Base-by-base conservation (phyloP, 768 basidiomycete species). In the Macrocybe gigantea region DNA sequence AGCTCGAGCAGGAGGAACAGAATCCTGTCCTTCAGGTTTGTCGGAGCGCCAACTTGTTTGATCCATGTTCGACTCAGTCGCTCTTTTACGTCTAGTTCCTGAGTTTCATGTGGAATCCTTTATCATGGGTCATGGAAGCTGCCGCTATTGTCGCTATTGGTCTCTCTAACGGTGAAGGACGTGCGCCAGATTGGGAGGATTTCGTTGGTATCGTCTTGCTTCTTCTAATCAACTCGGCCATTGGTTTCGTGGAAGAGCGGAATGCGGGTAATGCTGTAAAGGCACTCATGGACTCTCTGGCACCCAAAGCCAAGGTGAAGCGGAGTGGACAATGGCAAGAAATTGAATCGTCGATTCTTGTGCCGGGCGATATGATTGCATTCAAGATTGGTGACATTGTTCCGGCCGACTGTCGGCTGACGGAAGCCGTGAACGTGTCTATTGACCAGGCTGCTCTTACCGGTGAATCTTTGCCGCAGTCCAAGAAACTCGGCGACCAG, bases 381-480 rank as follows among this genome's bases (percentile, higher is more conserved):
- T 98, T 97, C 91, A 98, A 98, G 73, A 97, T 97, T 67, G 95
- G 95, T 73, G 95, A 97, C 60, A 89, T 98, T 54, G 95, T 97
- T 50, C 93, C 95, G 45, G 94, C 93, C 52, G 95, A 97, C 63
- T 96, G 94, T 70, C 92, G 94, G 78, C 85, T 98, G 50, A 88
- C 85, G 6, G 95, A 98, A 64, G 83, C 94, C 46, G 83, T 97
- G 80, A 96, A 97, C 70, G 89, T 98, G 35, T 95, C 92, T 34
- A 97, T 97, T 62, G 95, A 98, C 66, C 94, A 97, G 74, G 95
- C 95, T 53, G 95, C 94, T 48, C 81, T 98, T 38, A 98, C 95
- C 10, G 95, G 95, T 62, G 95, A 98, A 77, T 96, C 93, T 8
- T 82, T 97, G 30, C 95, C 95, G 34, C 82, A 85, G 64, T 74